Evolutionary conservation across 768 basidiomycete genomes (phyloP).

Genomic region (Russula sp.): DNA sequence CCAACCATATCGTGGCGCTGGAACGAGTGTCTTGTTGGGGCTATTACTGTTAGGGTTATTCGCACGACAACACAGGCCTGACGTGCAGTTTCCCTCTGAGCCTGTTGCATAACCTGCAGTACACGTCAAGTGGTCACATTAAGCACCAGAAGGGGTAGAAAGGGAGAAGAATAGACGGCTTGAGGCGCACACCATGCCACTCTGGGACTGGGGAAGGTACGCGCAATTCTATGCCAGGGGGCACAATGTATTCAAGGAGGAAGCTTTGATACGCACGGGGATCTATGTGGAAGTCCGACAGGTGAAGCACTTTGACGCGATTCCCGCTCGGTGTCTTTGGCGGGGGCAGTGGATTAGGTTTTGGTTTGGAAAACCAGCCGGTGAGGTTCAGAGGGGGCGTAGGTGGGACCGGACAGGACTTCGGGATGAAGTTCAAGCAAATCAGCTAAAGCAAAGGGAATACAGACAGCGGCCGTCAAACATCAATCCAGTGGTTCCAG

Average conservation of each 20-base stretch:
- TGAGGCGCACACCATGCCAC: neutral
- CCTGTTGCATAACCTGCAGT: conserved; percentile 61
- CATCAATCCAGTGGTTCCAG: neutral
- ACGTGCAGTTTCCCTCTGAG: conserved; percentile 69
- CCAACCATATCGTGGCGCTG: conserved; percentile 68
- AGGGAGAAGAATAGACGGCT: neutral
- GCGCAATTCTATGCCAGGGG: neutral
- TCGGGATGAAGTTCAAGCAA: conserved; percentile 55
- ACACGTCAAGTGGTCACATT: conserved; percentile 2
- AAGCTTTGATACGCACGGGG: conserved; percentile 48
- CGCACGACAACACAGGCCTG: conserved; percentile 61
- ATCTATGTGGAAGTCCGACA: conserved; percentile 78
- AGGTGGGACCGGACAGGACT: conserved; percentile 54
- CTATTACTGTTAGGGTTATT: conserved; percentile 50
- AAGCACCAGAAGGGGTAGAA: conserved; percentile 9
- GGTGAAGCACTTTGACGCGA: conserved; percentile 66
- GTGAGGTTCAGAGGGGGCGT: conserved; percentile 61
- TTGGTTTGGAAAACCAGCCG: conserved; percentile 73
- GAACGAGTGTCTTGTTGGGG: conserved; percentile 49
- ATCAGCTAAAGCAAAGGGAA: conserved; percentile 43
- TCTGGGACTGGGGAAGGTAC: neutral
- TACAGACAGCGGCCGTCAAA: neutral
- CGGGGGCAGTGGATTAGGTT: conserved; percentile 62
- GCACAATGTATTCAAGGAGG: neutral
- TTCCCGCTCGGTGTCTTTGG: conserved; percentile 59